Evolutionary conservation across 305 asterid species (phyloP).

Genomic region (Andrographis paniculata): DNA sequence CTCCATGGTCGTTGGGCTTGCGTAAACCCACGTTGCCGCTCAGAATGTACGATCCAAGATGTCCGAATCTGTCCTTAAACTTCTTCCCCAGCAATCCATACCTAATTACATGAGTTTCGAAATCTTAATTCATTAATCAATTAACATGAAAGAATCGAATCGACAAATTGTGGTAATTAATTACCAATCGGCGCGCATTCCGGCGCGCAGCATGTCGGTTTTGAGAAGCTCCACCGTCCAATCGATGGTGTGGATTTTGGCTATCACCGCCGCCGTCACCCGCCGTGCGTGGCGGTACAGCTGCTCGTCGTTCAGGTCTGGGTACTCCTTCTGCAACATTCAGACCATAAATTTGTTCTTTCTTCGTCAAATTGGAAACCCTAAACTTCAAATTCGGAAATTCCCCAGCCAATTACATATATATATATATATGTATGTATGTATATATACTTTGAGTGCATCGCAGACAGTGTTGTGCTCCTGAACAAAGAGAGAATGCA

Average conservation of each 20-base stretch:
- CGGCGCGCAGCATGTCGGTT: constrained; percentile 41
- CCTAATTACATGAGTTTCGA: constrained; percentile 31
- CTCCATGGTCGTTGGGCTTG: constrained; percentile 37
- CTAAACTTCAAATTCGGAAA: no score
- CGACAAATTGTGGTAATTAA: not conserved
- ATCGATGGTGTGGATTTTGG: constrained; percentile 69
- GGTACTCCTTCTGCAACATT: constrained; percentile 31
- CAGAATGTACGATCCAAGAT: constrained; percentile 21
- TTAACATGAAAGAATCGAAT: not conserved
- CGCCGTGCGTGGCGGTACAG: constrained; percentile 46
- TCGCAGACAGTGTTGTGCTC: constrained; percentile 61
- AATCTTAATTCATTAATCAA: no score
- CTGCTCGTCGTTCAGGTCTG: constrained; percentile 32
- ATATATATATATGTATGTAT: no score
- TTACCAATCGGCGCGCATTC: constrained; percentile 51
- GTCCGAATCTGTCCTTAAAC: constrained; percentile 50
- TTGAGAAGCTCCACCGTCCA: constrained; percentile 71
- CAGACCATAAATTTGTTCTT: no score
- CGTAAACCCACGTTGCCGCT: constrained; percentile 45
- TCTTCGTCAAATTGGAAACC: no score
- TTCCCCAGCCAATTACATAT: no score
- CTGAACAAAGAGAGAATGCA: constrained; percentile 48
- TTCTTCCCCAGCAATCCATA: constrained; percentile 54
- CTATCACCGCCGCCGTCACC: constrained; percentile 57
- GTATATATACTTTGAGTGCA: constrained; percentile 27